phyloP scores from a whole-genome alignment of 441 rosid genomes.

The Dalechampia spathulata region DNA sequence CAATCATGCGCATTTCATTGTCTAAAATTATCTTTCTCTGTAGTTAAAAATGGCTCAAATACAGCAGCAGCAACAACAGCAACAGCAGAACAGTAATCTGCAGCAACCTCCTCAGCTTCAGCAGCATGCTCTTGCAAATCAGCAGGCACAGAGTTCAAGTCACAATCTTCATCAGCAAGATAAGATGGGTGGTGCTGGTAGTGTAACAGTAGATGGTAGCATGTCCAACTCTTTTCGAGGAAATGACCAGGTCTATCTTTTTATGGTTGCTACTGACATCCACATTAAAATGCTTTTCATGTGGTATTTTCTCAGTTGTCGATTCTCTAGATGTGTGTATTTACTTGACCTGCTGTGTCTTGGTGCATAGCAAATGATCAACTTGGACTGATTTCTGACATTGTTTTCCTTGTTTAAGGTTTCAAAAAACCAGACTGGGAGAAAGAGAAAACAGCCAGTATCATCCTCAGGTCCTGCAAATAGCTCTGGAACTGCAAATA shows the following conservation, averaged over 20 bases:
- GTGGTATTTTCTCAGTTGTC: background rate
- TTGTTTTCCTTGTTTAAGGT: slow-evolving; percentile 40
- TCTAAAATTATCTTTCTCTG: slow-evolving; percentile 1
- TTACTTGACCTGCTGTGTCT: background rate
- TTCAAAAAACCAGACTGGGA: slow-evolving; percentile 64
- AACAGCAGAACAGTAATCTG: slow-evolving; percentile 33
- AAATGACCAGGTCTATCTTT: slow-evolving; percentile 67
- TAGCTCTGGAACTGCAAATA: slow-evolving; percentile 76
- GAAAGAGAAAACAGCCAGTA: slow-evolving; percentile 79
- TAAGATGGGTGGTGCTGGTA: slow-evolving; percentile 54
- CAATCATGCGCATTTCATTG: background rate
- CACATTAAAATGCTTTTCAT: background rate
- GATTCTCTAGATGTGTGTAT: background rate
- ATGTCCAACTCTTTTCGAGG: slow-evolving; percentile 73
- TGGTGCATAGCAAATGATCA: background rate
- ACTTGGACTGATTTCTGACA: slow-evolving; percentile 25
- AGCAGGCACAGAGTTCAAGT: slow-evolving; percentile 59
- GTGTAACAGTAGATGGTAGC: slow-evolving; percentile 58
- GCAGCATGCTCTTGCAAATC: slow-evolving; percentile 62
- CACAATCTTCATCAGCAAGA: slow-evolving; percentile 57
- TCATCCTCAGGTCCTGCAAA: slow-evolving; percentile 84
- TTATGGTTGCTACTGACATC: background rate
- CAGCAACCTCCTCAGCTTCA: slow-evolving; percentile 45
- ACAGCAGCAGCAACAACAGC: slow-evolving; percentile 47
- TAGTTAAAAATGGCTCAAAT: slow-evolving; percentile 56